These are phyloP conservation scores for Neurospora tetraspora DNA, from an alignment of 495 filamentous ascomycete species.

Conservation along the genomic window DNA sequence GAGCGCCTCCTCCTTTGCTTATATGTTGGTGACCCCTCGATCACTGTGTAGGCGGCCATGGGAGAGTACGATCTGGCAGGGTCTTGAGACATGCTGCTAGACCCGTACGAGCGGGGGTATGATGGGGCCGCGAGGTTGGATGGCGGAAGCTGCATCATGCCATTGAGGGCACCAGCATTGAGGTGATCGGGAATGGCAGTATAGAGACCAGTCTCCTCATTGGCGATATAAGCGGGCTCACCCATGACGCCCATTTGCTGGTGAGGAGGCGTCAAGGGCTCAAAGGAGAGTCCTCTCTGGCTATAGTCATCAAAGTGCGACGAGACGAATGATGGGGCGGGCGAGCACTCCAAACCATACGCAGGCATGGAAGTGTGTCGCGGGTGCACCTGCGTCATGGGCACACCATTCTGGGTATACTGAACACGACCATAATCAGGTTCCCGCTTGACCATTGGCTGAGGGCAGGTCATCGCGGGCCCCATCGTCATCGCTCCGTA, in stretches of 20 bases:
- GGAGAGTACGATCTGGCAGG: background rate
- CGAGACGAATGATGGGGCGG: slow-evolving; percentile 92
- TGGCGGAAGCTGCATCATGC: slow-evolving; percentile 84
- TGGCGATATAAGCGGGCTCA: slow-evolving; percentile 94
- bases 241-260: slow-evolving; percentile 65
- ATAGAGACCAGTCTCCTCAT: slow-evolving; percentile 93
- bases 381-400: slow-evolving; percentile 69
- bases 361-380: slow-evolving; percentile 95
- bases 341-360: slow-evolving; percentile 89
- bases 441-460: slow-evolving; percentile 72
- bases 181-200: slow-evolving; percentile 81
- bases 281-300: slow-evolving; percentile 89
- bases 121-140: slow-evolving; percentile 71
- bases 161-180: slow-evolving; percentile 49
- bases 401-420: slow-evolving; percentile 86
- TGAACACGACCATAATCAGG: slow-evolving; percentile 62
- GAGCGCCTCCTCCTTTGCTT: slow-evolving; percentile 92
- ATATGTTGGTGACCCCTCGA: slow-evolving; percentile 96
- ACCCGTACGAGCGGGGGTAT: slow-evolving; percentile 62
- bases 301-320: slow-evolving; percentile 97
- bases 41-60: slow-evolving; percentile 67
- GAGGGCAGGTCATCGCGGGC: slow-evolving; percentile 51
- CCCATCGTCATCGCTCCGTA: slow-evolving; percentile 58
- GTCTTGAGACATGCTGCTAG: slow-evolving; percentile 41
- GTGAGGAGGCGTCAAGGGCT: slow-evolving; percentile 92